phyloP scores from a whole-genome alignment of 768 basidiomycete species.

The Podaxis carcinomalis region DNA sequence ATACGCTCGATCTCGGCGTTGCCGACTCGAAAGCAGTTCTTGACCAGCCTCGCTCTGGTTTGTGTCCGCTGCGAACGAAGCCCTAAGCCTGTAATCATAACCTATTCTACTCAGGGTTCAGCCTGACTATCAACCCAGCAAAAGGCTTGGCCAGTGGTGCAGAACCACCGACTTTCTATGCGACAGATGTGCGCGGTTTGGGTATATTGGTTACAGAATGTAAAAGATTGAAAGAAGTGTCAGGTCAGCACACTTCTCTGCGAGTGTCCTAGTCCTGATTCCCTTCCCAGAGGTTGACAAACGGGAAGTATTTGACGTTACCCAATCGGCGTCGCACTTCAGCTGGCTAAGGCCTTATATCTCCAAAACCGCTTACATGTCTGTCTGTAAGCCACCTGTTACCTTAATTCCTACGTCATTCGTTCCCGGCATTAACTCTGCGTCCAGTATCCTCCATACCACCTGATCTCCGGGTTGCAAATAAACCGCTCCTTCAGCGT shows the following conservation, averaged over 20 bases:
- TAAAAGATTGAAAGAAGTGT: slow-evolving; percentile 48
- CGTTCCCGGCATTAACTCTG: neutral
- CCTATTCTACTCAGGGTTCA: slow-evolving; percentile 36
- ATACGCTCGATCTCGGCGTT: slow-evolving; percentile 30
- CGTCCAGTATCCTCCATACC: slow-evolving; percentile 37
- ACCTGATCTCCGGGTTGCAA: slow-evolving; percentile 51
- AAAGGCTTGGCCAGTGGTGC: slow-evolving; percentile 23
- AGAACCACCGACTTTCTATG: slow-evolving; percentile 38
- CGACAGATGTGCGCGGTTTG: slow-evolving; percentile 44
- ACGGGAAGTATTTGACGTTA: slow-evolving; percentile 20
- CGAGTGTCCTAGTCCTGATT: neutral
- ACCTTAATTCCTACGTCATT: too few relatives aligned
- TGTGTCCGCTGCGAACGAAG: slow-evolving; percentile 5
- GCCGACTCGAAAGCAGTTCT: slow-evolving; percentile 19
- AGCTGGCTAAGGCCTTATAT: slow-evolving; percentile 45
- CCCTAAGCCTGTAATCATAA: slow-evolving; percentile 1
- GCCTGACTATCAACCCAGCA: slow-evolving; percentile 47
- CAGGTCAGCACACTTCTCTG: slow-evolving; percentile 32
- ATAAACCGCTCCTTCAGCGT: slow-evolving; percentile 43
- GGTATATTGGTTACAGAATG: slow-evolving; percentile 48
- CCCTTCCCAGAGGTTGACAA: slow-evolving; percentile 18
- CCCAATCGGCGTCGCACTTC: slow-evolving; percentile 31
- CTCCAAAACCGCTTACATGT: slow-evolving; percentile 22
- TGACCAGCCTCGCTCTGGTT: slow-evolving; percentile 40
- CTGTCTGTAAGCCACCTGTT: slow-evolving; percentile 22